phyloP scores from a whole-genome alignment of 345 rosid species.

The Hibiscus syriacus region DNA sequence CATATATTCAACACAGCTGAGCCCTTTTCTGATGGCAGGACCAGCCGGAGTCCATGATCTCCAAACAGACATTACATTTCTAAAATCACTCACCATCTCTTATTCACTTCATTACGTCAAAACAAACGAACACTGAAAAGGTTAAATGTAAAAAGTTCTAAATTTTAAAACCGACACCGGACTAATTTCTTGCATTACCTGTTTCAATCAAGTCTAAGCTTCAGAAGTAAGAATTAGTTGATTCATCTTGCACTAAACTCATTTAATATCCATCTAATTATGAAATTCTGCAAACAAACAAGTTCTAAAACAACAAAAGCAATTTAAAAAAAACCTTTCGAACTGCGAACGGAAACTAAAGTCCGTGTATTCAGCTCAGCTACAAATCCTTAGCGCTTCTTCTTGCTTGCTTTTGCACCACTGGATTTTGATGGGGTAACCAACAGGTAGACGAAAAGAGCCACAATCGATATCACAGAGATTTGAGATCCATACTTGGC shows the following conservation, averaged over 20 bases:
- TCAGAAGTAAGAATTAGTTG: not conserved
- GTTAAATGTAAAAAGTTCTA: too few species aligned
- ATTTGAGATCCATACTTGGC: conserved; percentile 78
- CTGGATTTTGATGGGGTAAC: conserved; percentile 62
- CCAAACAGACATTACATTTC: too few species aligned
- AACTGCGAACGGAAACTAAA: not conserved
- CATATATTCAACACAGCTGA: too few species aligned
- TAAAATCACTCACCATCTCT: too few species aligned
- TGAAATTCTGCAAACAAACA: not conserved
- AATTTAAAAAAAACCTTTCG: not conserved
- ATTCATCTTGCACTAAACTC: conserved; percentile 8
- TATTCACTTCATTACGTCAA: too few species aligned
- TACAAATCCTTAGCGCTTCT: conserved; percentile 41
- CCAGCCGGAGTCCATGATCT: too few species aligned
- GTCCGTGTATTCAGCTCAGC: not conserved
- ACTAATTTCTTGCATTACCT: not conserved
- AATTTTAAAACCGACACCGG: not conserved
- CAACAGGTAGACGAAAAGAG: conserved; percentile 59
- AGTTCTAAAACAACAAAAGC: not conserved
- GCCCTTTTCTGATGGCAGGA: too few species aligned
- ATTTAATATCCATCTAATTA: not conserved
- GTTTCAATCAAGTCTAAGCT: not conserved
- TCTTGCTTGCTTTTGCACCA: conserved; percentile 65
- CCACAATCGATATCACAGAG: conserved; percentile 70
- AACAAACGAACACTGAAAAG: too few species aligned